Conservation (phyloP, 163 green algal genomes). For the Botryococcus braunii region DNA sequence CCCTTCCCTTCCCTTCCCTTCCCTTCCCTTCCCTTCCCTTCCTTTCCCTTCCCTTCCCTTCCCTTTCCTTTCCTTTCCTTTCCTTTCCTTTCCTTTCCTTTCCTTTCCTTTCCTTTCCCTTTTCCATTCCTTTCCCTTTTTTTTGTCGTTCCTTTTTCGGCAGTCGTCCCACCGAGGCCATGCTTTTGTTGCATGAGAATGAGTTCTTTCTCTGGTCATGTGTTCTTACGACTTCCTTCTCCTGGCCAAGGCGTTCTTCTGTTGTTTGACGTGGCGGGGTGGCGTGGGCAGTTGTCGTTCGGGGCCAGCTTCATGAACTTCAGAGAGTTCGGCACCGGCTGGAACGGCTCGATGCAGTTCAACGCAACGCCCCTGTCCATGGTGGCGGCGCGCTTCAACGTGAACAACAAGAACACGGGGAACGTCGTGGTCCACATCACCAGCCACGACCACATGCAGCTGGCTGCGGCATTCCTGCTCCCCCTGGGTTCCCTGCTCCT, state of each 20-base stretch:
- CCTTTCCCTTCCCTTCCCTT: no score
- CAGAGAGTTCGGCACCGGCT: constrained; percentile 39
- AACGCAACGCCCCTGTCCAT: constrained; percentile 25
- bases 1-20: no score
- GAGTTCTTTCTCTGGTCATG: neutral
- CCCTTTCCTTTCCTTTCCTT: no score
- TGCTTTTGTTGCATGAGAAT: neutral
- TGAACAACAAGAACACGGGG: constrained; percentile 44
- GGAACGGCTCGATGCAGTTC: constrained; percentile 33
- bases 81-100: no score
- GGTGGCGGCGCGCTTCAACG: constrained; percentile 24
- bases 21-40: no score
- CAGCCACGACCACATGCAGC: constrained; percentile 17
- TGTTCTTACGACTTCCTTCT: neutral
- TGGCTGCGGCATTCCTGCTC: constrained; percentile 15
- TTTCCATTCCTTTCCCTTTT: no score
- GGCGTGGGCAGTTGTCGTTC: constrained; percentile 21
- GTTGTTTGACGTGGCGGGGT: no score
- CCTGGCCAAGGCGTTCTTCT: neutral
- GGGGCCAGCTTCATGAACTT: constrained; percentile 44
- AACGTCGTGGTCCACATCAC: constrained; percentile 27
- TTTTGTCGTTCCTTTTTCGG: no score
- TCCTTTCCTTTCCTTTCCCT: no score
- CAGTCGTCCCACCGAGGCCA: neutral
- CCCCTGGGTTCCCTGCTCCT: constrained; percentile 11